A percentile compares a stretch with the other conserved stretches of the same genome.
Evolutionary conservation across 257 asterid species (phyloP).

Genomic region (Primulina tabacum): DNA sequence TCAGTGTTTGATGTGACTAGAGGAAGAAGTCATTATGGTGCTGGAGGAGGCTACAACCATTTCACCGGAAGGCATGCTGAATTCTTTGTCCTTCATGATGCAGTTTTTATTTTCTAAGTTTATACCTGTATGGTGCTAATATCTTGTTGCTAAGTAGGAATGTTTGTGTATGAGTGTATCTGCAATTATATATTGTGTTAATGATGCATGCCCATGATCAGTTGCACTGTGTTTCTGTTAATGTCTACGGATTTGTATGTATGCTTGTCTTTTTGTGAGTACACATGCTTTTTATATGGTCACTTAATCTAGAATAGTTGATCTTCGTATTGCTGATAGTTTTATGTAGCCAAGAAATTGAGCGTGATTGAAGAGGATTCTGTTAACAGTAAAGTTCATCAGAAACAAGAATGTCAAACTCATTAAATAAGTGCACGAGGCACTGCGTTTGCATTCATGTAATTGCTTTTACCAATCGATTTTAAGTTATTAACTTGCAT

Average conservation of each 20-base stretch:
- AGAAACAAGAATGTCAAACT: too few relatives aligned
- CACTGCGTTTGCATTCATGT: neutral
- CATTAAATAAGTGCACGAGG: neutral
- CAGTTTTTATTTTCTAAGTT: neutral
- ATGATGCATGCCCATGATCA: neutral
- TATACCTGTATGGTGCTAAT: neutral
- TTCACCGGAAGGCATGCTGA: slow-evolving; percentile 75
- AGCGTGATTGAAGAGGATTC: too few relatives aligned
- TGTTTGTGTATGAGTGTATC: neutral
- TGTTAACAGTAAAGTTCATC: too few relatives aligned
- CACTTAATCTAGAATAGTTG: neutral
- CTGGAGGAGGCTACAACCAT: slow-evolving; percentile 80
- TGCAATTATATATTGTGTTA: neutral
- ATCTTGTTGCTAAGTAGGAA: neutral
- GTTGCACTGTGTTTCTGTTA: neutral
- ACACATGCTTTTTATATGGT: neutral
- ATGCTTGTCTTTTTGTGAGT: neutral
- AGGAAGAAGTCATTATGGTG: slow-evolving; percentile 81
- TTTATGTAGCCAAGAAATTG: neutral
- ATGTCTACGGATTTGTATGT: neutral
- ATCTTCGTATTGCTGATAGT: neutral
- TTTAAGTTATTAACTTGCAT: neutral
- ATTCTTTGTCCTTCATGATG: neutral
- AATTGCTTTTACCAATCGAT: neutral
- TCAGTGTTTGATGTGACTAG: slow-evolving; percentile 93